A percentile compares a stretch with the other conserved stretches of the same genome.
Evolutionary conservation across 2,329 filamentous ascomycete genomes (phyloP).

Genomic region (Thelonectria olida): DNA sequence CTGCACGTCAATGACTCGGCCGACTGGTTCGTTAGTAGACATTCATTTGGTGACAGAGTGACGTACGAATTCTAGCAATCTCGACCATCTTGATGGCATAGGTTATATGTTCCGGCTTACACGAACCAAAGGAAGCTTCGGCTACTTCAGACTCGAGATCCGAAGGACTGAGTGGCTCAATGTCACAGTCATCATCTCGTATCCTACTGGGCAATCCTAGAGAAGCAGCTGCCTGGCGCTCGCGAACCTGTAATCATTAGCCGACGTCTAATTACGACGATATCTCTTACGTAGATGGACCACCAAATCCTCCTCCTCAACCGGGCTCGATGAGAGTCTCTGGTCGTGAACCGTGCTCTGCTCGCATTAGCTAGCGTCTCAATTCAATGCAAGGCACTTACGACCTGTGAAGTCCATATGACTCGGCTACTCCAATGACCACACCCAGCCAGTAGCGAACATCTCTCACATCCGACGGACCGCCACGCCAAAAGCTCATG

Average conservation of each 20-base stretch:
- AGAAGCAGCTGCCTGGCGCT: constrained; percentile 49
- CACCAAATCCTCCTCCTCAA: constrained; percentile 62
- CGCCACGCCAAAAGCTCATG: constrained; percentile 64
- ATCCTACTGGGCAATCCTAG: constrained; percentile 49
- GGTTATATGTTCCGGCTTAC: constrained; percentile 44
- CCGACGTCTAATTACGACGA: not conserved
- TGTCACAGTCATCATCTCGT: constrained; percentile 50
- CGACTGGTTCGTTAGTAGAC: constrained; percentile 35
- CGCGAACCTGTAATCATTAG: constrained; percentile 42
- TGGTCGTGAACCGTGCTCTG: constrained; percentile 38
- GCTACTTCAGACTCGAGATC: constrained; percentile 45
- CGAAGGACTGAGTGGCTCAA: constrained; percentile 43
- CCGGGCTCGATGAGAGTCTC: constrained; percentile 38
- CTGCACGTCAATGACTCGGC: constrained; percentile 47
- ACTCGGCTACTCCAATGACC: constrained; percentile 61
- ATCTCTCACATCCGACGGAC: constrained; percentile 57
- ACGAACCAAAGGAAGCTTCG: constrained; percentile 41
- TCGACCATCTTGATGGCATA: constrained; percentile 52
- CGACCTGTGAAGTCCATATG: constrained; percentile 55
- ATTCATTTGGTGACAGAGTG: not conserved
- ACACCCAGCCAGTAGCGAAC: constrained; percentile 60
- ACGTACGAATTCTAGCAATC: constrained; percentile 45
- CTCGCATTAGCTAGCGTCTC: constrained; percentile 13
- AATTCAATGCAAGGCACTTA: constrained; percentile 23
- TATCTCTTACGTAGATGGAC: constrained; percentile 58